Evolutionary conservation across 768 basidiomycete genomes (phyloP).

Genomic region (Russula virescens): DNA sequence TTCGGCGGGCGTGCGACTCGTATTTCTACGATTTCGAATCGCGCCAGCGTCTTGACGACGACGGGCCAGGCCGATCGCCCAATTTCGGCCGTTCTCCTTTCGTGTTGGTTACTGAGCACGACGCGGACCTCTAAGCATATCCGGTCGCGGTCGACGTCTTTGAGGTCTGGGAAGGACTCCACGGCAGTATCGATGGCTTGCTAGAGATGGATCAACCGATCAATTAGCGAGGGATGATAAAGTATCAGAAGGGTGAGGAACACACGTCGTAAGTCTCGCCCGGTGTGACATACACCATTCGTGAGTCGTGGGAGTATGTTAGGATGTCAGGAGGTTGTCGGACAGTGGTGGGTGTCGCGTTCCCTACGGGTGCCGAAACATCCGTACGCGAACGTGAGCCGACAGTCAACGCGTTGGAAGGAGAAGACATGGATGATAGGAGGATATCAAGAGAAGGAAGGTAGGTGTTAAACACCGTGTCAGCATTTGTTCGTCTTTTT

Average conservation of each 20-base stretch:
- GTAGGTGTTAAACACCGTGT: neutral
- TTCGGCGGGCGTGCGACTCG: slow-evolving; percentile 10
- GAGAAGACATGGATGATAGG: neutral
- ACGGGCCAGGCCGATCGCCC: slow-evolving; percentile 27
- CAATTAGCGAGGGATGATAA: neutral
- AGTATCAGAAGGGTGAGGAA: neutral
- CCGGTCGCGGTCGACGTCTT: slow-evolving; percentile 16
- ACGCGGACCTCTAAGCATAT: slow-evolving; percentile 28
- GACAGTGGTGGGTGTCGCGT: neutral
- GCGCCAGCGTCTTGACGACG: slow-evolving; percentile 24
- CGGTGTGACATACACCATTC: slow-evolving; percentile 30
- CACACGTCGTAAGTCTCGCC: slow-evolving; percentile 26
- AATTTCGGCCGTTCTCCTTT: slow-evolving; percentile 25
- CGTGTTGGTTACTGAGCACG: slow-evolving; percentile 14
- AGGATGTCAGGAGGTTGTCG: slow-evolving; percentile 18
- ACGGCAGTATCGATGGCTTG: slow-evolving; percentile 25
- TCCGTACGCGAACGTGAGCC: neutral
- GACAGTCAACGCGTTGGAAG: neutral
- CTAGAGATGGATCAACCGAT: slow-evolving; percentile 10
- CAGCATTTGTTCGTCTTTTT: neutral
- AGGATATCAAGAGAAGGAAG: neutral
- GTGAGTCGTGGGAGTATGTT: slow-evolving; percentile 27
- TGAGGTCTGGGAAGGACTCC: slow-evolving; percentile 26
- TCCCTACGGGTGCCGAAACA: neutral
- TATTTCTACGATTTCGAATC: slow-evolving; percentile 30